Evolutionary conservation across 768 basidiomycete genomes (phyloP), one percentile per base, ranked within the genome.

Genomic region (Cystofilobasidium capitatum): DNA sequence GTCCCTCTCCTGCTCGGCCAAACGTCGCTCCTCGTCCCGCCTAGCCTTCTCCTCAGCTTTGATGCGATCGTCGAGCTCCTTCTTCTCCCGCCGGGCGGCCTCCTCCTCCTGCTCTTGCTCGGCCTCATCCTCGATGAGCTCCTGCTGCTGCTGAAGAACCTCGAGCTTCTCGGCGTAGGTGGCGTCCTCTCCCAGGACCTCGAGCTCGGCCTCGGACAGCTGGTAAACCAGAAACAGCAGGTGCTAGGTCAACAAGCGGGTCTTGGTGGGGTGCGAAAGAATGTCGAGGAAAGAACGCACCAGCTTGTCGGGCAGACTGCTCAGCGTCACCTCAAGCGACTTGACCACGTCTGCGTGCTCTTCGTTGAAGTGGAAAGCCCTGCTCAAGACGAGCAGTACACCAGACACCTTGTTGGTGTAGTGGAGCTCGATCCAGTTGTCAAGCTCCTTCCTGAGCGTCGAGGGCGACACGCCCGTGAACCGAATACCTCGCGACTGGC

Each of bases 151-250:
- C 73, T 96, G 91, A 75, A 99, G 80, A 31, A 99, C 94, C 70
- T 98, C 96, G 64, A 99, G 83, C 78, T 94, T 96, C 81, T 98
- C 90, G 81, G 96, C 94, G 83, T 96, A 97, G 73, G 86, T 90
- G 4, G 77, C 71, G 26, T 91, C 91, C 45, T 94, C 93, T 29
- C 87, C 89, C 71, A 92, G 89, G 29, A 98, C 94, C 77, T 93
- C 89, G 59, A 98, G 83, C 76, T 98, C 96, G 12, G 96, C 91
- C 81, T 98, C 96, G 77, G 89, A 97, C 54, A 98, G 83, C 93
- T 97, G 71, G 33, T 65, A 42, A 58, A 2, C 33, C 24, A 22
- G 31, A 51, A 29, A 10, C 14, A 51, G 17, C 49, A 22, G 49
- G 49, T 9, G 42, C 12, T 12, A 20, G 12, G 33, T 58, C 57